Evolutionary conservation across 2,329 filamentous ascomycete genomes (phyloP).

Genomic region (Fusarium azukiicola): DNA sequence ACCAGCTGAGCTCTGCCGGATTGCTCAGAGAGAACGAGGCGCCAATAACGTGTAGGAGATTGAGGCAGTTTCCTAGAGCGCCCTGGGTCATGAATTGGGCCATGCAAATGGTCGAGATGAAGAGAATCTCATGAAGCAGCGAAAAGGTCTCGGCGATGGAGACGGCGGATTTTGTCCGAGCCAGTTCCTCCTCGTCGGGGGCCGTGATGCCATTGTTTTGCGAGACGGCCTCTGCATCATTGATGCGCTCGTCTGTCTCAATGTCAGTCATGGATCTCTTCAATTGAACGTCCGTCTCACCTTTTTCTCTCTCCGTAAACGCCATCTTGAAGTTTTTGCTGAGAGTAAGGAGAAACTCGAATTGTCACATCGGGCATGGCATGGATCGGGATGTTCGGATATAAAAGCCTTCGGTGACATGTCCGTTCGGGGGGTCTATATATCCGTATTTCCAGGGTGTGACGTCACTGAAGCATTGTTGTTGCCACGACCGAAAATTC

Average conservation of each 20-base stretch:
- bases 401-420: conserved; percentile 10
- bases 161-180: conserved; percentile 44
- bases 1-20: conserved; percentile 65
- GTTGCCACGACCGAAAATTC: background rate
- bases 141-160: conserved; percentile 52
- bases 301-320: conserved; percentile 32
- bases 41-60: conserved; percentile 49
- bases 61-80: conserved; percentile 51
- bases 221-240: conserved; percentile 35
- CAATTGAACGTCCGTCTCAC: background rate
- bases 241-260: conserved; percentile 16
- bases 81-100: conserved; percentile 53
- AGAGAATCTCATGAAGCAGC: conserved; percentile 40
- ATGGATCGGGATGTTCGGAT: background rate
- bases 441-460: conserved; percentile 12
- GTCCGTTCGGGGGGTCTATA: background rate
- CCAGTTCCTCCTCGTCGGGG: conserved; percentile 44
- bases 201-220: conserved; percentile 37
- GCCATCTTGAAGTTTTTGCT: conserved; percentile 17
- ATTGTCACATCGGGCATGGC: background rate
- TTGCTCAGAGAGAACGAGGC: conserved; percentile 47
- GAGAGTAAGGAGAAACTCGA: background rate
- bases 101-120: conserved; percentile 49
- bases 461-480: background rate
- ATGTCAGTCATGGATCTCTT: background rate